These are phyloP conservation scores for Kewa caespitosa DNA, from an alignment of 179 eudicot species.

Conservation along the genomic window DNA sequence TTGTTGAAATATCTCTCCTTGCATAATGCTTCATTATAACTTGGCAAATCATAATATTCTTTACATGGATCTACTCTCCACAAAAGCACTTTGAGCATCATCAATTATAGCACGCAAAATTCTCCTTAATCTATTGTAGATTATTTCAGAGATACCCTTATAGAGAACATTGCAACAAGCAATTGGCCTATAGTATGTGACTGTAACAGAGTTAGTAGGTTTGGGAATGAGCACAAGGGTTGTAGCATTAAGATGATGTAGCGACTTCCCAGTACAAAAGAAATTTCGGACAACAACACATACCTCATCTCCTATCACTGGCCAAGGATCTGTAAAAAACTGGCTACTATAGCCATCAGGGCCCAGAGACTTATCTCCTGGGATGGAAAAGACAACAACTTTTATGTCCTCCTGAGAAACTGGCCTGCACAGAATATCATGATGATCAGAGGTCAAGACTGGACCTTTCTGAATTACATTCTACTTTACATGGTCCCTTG, in stretches of 20 bases:
- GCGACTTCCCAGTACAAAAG: background rate
- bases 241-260: background rate
- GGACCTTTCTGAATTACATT: background rate
- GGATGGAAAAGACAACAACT: background rate
- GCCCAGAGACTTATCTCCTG: conserved; percentile 4
- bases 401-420: too few species aligned
- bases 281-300: background rate
- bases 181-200: background rate
- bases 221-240: background rate
- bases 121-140: background rate
- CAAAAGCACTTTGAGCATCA: background rate
- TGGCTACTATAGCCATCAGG: background rate
- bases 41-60: background rate
- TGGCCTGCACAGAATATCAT: too few species aligned
- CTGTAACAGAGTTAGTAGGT: too few species aligned
- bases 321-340: background rate
- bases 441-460: too few species aligned
- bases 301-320: background rate
- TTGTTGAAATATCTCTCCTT: background rate
- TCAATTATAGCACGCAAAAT: background rate
- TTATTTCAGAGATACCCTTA: background rate
- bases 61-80: background rate
- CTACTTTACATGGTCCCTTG: background rate
- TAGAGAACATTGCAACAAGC: background rate
- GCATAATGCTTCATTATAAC: background rate